Percentiles rank a stretch among this genome's conserved stretches.
These are phyloP conservation scores for Candida qinlingensis DNA, from an alignment of 805 yeast species.

Conservation along the genomic window DNA sequence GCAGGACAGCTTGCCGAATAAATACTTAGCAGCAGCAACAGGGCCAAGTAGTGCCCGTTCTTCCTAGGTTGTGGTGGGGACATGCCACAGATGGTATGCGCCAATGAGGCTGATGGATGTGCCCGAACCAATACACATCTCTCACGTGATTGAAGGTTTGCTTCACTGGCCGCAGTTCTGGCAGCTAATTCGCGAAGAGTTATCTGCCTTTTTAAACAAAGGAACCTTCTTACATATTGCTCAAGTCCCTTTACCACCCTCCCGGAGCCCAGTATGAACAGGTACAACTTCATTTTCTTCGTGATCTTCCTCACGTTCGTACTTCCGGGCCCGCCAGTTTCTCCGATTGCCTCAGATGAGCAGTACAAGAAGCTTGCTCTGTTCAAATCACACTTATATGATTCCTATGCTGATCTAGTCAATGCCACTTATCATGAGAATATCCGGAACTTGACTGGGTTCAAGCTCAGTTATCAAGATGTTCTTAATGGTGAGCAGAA, in stretches of 20 bases:
- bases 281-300: slow-evolving; percentile 21
- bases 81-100: too few relatives aligned
- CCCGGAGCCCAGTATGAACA: slow-evolving; percentile 12
- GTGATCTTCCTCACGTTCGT: slow-evolving; percentile 29
- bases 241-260: neutral
- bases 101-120: too few relatives aligned
- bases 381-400: slow-evolving; percentile 31
- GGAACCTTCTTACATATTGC: too few relatives aligned
- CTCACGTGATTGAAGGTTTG: too few relatives aligned
- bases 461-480: slow-evolving; percentile 60
- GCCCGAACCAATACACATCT: too few relatives aligned
- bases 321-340: slow-evolving; percentile 36
- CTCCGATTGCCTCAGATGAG: slow-evolving; percentile 23
- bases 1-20: too few relatives aligned
- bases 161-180: too few relatives aligned
- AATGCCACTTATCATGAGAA: slow-evolving; percentile 44
- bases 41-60: too few relatives aligned
- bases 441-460: slow-evolving; percentile 72
- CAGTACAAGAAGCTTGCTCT: slow-evolving; percentile 35
- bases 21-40: too few relatives aligned
- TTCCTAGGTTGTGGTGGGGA: too few relatives aligned
- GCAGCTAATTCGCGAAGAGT: too few relatives aligned
- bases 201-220: too few relatives aligned
- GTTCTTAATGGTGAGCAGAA: slow-evolving; percentile 37
- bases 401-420: slow-evolving; percentile 30